Base-by-base conservation (phyloP, 306 rosid species). In the Hylodesmum podocarpum region DNA sequence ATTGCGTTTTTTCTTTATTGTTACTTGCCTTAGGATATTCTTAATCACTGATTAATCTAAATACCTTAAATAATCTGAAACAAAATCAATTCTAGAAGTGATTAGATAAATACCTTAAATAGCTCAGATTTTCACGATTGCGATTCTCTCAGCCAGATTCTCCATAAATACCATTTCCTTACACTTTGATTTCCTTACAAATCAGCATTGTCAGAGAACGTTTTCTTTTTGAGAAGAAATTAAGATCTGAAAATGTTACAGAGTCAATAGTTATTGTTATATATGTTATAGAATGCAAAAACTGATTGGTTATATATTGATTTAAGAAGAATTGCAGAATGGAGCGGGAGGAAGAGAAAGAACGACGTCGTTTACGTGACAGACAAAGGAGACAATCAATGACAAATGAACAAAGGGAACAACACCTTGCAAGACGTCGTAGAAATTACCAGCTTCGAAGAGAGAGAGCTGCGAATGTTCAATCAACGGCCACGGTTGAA, bases 371-470 rank as follows among this genome's bases (percentile, higher is more conserved):
- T 1, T 5, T 86, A 4, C 82, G 94, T 66, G 97, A 91, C 79
- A 75, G 89, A 64, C 82, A 89, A 22, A 86, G 92, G 79, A 79
- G 97, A 66, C 90, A 84, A 28, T 86, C 94, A 0, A 91, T 89
- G 97, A 89, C 81, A 3, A 57, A 83, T 31, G 94, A 91, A 46
- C 91, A 91, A 68, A 89, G 89, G 57, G 94, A 89, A 40, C 76
- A 82, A 53, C 97, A 87, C 66, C 89, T 89, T 8, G 94, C 92
- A 0, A 72, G 97, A 50, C 89, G 97, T 22, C 88, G 94, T 5
- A 75, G 87, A 77, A 91, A 89, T 75, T 89, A 89, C 24, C 92
- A 87, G 40, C 83, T 91, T 3, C 64, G 94, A 70, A 78, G 92
- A 75, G 78, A 86, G 29, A 89, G 86, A 83, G 87, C 84, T 66